Evolutionary conservation across 495 filamentous ascomycete species (phyloP).

Genomic region (Staphylotrichum tortipilum): DNA sequence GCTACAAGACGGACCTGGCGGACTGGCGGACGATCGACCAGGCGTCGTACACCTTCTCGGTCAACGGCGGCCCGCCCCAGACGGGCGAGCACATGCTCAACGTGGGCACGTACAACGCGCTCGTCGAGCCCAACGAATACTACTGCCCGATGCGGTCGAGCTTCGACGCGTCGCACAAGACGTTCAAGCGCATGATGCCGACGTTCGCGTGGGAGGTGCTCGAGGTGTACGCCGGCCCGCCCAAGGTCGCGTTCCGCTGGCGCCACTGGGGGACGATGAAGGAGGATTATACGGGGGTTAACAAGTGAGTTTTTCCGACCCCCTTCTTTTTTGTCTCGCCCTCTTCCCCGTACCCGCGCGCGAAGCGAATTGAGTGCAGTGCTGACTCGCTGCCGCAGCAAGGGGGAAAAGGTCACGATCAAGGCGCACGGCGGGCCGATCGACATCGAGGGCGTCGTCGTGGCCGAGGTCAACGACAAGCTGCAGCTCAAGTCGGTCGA

Average conservation of each 20-base stretch:
- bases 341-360: too few relatives aligned
- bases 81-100: constrained; percentile 55
- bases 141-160: constrained; percentile 50
- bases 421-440: constrained; percentile 45
- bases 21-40: constrained; percentile 58
- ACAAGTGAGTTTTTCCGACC: constrained; percentile 44
- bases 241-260: constrained; percentile 53
- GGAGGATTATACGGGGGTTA: constrained; percentile 53
- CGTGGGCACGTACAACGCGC: constrained; percentile 60
- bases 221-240: constrained; percentile 55
- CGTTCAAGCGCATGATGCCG: constrained; percentile 63
- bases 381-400: constrained; percentile 24
- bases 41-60: constrained; percentile 48
- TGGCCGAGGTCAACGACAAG: constrained; percentile 52
- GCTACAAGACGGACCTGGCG: constrained; percentile 49
- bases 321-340: not conserved
- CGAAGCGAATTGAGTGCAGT: too few relatives aligned
- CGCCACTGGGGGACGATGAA: constrained; percentile 58
- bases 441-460: constrained; percentile 45
- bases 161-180: constrained; percentile 54
- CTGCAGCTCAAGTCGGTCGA: constrained; percentile 48
- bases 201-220: constrained; percentile 62
- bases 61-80: constrained; percentile 49
- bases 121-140: constrained; percentile 51
- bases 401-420: constrained; percentile 51